phyloP scores from a whole-genome alignment of 148 eudicot genomes.

The Cornus kousa region DNA sequence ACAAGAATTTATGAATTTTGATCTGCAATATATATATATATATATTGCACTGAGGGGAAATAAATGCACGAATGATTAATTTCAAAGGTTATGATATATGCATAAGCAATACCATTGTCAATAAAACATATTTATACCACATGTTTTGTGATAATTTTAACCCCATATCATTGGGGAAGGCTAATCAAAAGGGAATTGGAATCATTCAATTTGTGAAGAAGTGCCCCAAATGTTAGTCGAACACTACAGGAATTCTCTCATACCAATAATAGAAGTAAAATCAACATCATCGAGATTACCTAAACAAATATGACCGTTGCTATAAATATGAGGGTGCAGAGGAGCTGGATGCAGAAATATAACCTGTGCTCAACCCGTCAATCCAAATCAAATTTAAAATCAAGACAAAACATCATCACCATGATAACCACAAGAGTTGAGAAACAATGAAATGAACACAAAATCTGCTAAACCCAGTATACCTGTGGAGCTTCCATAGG shows the following conservation, averaged over 20 bases:
- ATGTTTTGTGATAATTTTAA: background rate
- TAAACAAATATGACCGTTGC: constrained; percentile 64
- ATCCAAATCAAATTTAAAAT: background rate
- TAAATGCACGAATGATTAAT: background rate
- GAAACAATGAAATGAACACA: background rate
- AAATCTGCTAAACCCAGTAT: background rate
- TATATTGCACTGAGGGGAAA: too few relatives aligned
- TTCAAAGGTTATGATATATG: background rate
- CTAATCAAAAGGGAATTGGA: background rate
- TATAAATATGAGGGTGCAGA: constrained; percentile 52
- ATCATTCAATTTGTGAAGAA: background rate
- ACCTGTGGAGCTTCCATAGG: constrained; percentile 81
- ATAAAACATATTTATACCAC: too few relatives aligned
- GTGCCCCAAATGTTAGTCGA: background rate
- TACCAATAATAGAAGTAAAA: background rate
- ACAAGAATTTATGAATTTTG: background rate
- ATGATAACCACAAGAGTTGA: background rate
- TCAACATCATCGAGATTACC: constrained; percentile 29
- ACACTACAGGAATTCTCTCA: background rate
- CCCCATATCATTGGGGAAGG: background rate
- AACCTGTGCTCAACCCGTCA: constrained; percentile 32
- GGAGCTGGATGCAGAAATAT: constrained; percentile 51
- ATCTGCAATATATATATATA: background rate
- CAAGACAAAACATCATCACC: background rate
- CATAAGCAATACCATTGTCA: background rate